Conservation (phyloP, 2,329 filamentous ascomycete genomes). For the Colletotrichum australisinense region DNA sequence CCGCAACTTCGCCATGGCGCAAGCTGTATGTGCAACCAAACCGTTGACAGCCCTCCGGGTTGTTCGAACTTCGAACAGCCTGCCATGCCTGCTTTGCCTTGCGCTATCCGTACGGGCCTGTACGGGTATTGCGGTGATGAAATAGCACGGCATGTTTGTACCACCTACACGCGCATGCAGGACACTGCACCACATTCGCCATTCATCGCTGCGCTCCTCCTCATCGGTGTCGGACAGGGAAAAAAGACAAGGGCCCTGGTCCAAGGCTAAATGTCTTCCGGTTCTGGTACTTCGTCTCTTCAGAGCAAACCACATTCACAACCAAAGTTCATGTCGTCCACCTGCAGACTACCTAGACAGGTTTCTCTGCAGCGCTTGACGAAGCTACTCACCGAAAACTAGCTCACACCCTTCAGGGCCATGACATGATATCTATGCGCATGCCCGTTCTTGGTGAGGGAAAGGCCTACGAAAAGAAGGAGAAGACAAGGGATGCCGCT, state of each 20-base stretch:
- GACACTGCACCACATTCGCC: conserved; percentile 15
- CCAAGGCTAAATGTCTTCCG: background rate
- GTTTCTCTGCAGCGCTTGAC: conserved; percentile 2
- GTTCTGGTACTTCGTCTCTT: background rate
- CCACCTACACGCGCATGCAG: conserved; percentile 26
- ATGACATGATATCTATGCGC: background rate
- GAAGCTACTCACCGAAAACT: conserved; percentile 3
- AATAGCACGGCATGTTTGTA: conserved; percentile 13
- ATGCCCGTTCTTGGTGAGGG: background rate
- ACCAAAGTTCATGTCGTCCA: background rate
- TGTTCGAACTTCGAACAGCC: background rate
- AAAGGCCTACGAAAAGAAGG: background rate
- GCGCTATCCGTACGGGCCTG: conserved; percentile 12
- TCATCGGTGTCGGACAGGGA: conserved; percentile 13
- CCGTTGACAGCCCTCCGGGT: conserved; percentile 9
- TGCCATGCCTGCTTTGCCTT: conserved; percentile 4
- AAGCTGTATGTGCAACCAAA: background rate
- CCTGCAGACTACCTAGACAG: background rate
- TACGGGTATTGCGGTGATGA: conserved; percentile 1
- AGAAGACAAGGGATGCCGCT: background rate
- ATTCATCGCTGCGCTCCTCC: conserved; percentile 16
- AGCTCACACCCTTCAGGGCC: background rate
- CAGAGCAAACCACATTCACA: conserved; percentile 1
- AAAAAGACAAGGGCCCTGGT: conserved; percentile 11
- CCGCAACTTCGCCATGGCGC: background rate